Percentiles rank a stretch among this genome's conserved stretches.
phyloP scores from a whole-genome alignment of 2,329 filamentous ascomycete genomes.

The Falciphora oryzae region DNA sequence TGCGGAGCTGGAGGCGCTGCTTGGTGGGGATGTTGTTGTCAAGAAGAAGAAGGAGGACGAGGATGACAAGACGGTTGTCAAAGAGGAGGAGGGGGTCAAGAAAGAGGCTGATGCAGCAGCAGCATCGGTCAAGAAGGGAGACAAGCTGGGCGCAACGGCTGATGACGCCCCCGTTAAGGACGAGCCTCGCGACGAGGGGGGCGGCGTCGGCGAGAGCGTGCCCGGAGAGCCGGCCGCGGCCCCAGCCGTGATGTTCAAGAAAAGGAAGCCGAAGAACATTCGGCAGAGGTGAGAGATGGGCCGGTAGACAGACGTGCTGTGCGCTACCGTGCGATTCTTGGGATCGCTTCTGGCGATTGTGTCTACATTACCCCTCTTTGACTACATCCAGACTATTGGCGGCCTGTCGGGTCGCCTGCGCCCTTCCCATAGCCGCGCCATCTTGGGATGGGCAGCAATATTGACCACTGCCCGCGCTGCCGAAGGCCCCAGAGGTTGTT shows the following conservation, averaged over 20 bases:
- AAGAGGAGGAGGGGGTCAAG: conserved; percentile 21
- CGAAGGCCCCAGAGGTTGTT: too few species aligned
- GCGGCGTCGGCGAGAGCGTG: conserved; percentile 21
- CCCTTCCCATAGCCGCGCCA: too few species aligned
- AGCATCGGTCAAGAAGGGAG: conserved; percentile 19
- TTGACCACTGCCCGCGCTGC: too few species aligned
- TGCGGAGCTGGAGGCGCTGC: conserved; percentile 57
- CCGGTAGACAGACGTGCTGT: too few species aligned
- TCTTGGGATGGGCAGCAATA: too few species aligned
- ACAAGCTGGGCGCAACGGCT: neutral
- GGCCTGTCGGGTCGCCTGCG: too few species aligned
- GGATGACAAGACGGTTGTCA: conserved; percentile 16
- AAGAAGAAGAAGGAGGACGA: conserved; percentile 25
- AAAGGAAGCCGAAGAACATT: conserved; percentile 64
- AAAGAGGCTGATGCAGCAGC: conserved; percentile 17
- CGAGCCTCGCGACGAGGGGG: conserved; percentile 15
- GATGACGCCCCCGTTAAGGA: conserved; percentile 10
- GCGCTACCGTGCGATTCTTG: too few species aligned
- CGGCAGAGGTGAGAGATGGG: conserved; percentile 45
- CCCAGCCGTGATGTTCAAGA: conserved; percentile 67
- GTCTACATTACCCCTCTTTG: too few species aligned
- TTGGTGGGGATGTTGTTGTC: conserved; percentile 33
- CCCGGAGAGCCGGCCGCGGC: conserved; percentile 22
- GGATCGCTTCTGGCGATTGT: too few species aligned
- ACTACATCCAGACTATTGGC: too few species aligned